phyloP scores from a whole-genome alignment of 331 rosid species.

The Malus hybrid region DNA sequence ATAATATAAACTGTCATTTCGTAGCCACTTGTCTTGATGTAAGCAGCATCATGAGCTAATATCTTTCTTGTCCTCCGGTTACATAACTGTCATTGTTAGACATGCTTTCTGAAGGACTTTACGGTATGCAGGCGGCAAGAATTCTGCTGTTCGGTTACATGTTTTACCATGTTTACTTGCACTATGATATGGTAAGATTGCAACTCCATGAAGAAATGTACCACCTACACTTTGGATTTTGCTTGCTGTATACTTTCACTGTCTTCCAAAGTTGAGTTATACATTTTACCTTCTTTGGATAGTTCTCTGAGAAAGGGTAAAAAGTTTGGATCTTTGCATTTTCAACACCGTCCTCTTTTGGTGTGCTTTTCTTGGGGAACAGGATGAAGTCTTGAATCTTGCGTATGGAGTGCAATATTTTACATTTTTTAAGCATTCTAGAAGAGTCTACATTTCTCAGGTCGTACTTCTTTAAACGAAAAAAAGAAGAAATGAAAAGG shows the following conservation, averaged over 20 bases:
- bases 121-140: slow-evolving; percentile 35
- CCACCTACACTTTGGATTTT: background rate
- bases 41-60: background rate
- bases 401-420: background rate
- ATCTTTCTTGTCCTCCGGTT: too few species aligned
- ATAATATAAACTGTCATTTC: background rate
- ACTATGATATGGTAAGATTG: slow-evolving; percentile 33
- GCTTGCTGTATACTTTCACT: background rate
- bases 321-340: background rate
- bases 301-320: background rate
- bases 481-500: background rate
- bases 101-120: slow-evolving; percentile 13
- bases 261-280: background rate
- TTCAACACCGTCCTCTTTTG: background rate
- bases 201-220: background rate
- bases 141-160: slow-evolving; percentile 41
- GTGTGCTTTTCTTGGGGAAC: background rate
- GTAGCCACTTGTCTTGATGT: background rate
- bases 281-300: too few species aligned
- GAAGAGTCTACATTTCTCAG: background rate
- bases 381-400: background rate
- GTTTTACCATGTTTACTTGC: slow-evolving; percentile 45
- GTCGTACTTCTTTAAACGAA: background rate
- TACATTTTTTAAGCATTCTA: background rate
- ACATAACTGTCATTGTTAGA: background rate